A percentile compares a stretch with the other conserved stretches of the same genome.
Conservation (phyloP, 768 basidiomycete genomes). For the Termitomyces sp. region DNA sequence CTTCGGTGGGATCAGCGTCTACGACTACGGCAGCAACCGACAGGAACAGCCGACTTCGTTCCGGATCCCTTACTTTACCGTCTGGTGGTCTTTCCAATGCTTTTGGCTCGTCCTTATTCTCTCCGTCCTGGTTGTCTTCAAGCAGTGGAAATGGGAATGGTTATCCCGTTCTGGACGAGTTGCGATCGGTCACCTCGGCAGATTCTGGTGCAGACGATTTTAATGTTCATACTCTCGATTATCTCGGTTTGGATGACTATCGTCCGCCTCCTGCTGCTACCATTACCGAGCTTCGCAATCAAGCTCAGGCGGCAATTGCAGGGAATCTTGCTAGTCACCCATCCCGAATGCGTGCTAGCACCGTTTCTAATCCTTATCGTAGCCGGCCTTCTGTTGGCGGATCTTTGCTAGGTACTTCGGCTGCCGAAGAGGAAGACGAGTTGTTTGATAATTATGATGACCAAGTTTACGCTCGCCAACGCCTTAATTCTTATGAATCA, state of each 20-base stretch:
- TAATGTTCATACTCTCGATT: constrained; percentile 93
- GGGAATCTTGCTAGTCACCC: constrained; percentile 70
- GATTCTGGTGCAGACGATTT: constrained; percentile 83
- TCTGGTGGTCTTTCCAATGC: constrained; percentile 73
- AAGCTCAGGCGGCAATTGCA: constrained; percentile 87
- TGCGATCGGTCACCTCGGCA: constrained; percentile 74
- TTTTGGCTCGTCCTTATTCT: constrained; percentile 86
- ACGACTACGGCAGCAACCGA: constrained; percentile 49
- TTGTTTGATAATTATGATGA: constrained; percentile 62
- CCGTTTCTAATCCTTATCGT: constrained; percentile 91
- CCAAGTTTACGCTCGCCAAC: constrained; percentile 46
- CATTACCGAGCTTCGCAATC: constrained; percentile 82
- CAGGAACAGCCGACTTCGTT: constrained; percentile 80
- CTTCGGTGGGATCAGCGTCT: constrained; percentile 56
- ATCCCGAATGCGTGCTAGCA: constrained; percentile 80
- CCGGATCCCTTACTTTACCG: constrained; percentile 88
- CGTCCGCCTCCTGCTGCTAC: constrained; percentile 82
- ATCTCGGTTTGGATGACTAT: constrained; percentile 86
- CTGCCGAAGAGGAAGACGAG: constrained; percentile 72
- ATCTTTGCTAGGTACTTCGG: constrained; percentile 59
- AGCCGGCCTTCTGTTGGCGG: constrained; percentile 51
- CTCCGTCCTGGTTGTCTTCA: constrained; percentile 81
- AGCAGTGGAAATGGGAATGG: constrained; percentile 50
- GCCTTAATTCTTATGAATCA: constrained; percentile 58
- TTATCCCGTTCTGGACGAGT: constrained; percentile 69